phyloP scores from a whole-genome alignment of 306 rosid genomes.

The Quercus aquifolioides region DNA sequence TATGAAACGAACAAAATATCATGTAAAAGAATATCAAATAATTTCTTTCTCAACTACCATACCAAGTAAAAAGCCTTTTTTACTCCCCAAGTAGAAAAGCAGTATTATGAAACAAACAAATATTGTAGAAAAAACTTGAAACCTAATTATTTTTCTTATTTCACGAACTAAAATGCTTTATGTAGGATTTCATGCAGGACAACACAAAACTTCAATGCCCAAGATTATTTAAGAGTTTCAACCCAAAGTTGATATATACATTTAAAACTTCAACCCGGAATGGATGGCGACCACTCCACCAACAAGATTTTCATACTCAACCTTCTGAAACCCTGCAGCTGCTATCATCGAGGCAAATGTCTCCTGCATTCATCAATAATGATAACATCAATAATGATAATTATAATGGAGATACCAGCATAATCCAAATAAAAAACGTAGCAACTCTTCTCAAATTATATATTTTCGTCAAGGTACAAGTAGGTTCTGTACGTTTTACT shows the following conservation, averaged over 20 bases:
- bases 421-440: background rate
- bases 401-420: background rate
- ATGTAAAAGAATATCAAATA: no score
- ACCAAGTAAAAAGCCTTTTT: no score
- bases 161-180: background rate
- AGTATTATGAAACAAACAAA: no score
- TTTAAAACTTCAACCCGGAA: slow-evolving; percentile 72
- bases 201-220: background rate
- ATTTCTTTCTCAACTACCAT: no score
- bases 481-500: background rate
- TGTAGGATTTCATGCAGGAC: background rate
- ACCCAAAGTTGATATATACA: background rate
- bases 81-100: no score
- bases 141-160: background rate
- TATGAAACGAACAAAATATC: no score
- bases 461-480: slow-evolving; percentile 14
- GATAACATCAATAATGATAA: slow-evolving; percentile 22
- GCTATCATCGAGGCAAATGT: slow-evolving; percentile 81
- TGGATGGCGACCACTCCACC: slow-evolving; percentile 97
- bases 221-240: background rate
- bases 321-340: slow-evolving; percentile 85
- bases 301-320: slow-evolving; percentile 81
- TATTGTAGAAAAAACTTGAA: no score
- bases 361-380: slow-evolving; percentile 52
- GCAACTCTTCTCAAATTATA: background rate